Conservation (phyloP, 2,329 filamentous ascomycete genomes). For the Balansia obtecta region DNA sequence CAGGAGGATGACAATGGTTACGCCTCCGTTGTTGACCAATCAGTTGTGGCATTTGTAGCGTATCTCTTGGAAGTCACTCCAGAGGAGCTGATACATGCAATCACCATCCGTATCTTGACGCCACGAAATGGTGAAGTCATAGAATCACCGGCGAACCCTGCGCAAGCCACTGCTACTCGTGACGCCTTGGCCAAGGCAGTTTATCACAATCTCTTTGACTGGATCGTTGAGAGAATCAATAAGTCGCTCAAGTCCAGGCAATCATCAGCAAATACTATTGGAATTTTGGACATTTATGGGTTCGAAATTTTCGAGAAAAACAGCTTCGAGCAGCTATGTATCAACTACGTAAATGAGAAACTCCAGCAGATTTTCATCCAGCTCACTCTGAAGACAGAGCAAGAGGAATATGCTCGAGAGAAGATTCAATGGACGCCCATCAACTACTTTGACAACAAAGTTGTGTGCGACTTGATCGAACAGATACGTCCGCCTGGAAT, state of each 20-base stretch:
- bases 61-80: conserved; percentile 85
- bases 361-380: conserved; percentile 99
- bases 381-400: conserved; percentile 87
- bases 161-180: conserved; percentile 75
- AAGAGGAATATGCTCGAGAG: conserved; percentile 92
- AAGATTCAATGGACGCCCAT: conserved; percentile 98
- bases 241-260: conserved; percentile 71
- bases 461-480: conserved; percentile 95
- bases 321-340: conserved; percentile 96
- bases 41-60: conserved; percentile 86
- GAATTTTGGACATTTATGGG: conserved; percentile 96
- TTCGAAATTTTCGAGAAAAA: conserved; percentile 99
- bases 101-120: conserved; percentile 78
- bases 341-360: conserved; percentile 99
- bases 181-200: conserved; percentile 93
- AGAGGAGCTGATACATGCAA: conserved; percentile 67
- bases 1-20: conserved; percentile 81
- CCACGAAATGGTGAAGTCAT: conserved; percentile 54
- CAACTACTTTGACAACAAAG: conserved; percentile 99
- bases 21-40: conserved; percentile 75
- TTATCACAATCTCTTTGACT: conserved; percentile 95
- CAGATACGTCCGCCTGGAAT: conserved; percentile 80
- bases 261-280: conserved; percentile 69
- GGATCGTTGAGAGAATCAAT: conserved; percentile 92
- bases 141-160: conserved; percentile 68